Base-by-base conservation (phyloP, 306 rosid species). In the Hippophae gyantsensis region DNA sequence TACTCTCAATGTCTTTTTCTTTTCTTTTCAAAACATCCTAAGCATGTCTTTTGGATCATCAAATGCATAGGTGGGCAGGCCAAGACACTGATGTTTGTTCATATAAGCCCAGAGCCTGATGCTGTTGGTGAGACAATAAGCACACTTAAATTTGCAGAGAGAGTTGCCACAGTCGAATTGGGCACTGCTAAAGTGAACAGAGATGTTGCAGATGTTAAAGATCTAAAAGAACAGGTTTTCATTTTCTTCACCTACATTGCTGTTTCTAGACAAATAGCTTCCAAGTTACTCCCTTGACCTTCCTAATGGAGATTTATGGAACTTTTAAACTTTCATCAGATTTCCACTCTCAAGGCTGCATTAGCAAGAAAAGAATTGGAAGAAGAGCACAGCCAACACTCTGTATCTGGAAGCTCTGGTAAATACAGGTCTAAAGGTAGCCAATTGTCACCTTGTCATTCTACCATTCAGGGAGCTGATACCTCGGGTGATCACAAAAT, bases 81-180 rank as follows among this genome's bases (percentile, higher is more conserved):
- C 61, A 90, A 90, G 73, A 90, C 96, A 14, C 76, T 90, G 38
- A 90, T 90, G 97, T 90, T 90, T 74, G 94, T 90, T 74, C 97
- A 90, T 82, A 79, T 90, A 52, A 87, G 97, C 66, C 97, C 96
- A 0, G 97, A 85, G 81, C 65, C 80, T 9, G 90, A 90, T 64
- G 89, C 95, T 43, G 7, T 71, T 60, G 84, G 90, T 67, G 97
- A 90, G 76, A 83, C 96, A 51, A 76, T 90, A 8, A 90, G 97
- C 74, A 90, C 97, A 38, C 80, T 90, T 50, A 90, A 90, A 77
- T 90, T 90, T 74, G 97, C 97, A 62, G 97, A 90, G 71, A 73
- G 97, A 70, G 97, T 87, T 63, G 95, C 96, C 23, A 90, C 96
- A 3, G 96, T 90, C 43, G 97, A 90, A 74, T 90, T 90, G 43